These are phyloP conservation scores for Cornus kousa DNA, from an alignment of 148 eudicot species.

Conservation along the genomic window DNA sequence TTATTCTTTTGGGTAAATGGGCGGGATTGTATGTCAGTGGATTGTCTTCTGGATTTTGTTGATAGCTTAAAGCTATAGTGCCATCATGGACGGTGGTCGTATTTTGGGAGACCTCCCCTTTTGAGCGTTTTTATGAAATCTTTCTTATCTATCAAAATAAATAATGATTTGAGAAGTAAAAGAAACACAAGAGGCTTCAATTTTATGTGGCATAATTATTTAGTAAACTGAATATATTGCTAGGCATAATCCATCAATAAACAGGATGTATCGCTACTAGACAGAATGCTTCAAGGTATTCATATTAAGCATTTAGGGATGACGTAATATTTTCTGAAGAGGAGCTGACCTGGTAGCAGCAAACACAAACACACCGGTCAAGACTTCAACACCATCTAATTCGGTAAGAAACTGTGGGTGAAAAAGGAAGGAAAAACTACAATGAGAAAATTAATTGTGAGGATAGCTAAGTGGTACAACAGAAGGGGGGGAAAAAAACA, in stretches of 20 bases:
- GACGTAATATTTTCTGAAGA: not conserved
- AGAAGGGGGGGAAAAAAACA: slow-evolving; percentile 7
- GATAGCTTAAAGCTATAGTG: too few relatives aligned
- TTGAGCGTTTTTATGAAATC: too few relatives aligned
- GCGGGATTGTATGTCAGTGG: too few relatives aligned
- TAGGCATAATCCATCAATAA: too few relatives aligned
- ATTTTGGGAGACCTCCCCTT: too few relatives aligned
- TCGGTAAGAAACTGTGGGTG: slow-evolving; percentile 79
- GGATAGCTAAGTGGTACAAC: not conserved
- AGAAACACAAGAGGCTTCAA: not conserved
- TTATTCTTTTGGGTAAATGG: too few relatives aligned
- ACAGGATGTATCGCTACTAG: not conserved
- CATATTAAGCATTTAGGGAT: not conserved
- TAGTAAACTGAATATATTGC: not conserved
- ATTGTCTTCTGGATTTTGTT: too few relatives aligned
- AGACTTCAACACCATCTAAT: slow-evolving; percentile 95
- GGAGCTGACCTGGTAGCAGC: slow-evolving; percentile 85
- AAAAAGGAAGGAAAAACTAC: slow-evolving; percentile 9
- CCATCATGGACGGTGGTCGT: too few relatives aligned
- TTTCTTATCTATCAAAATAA: too few relatives aligned
- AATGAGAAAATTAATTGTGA: slow-evolving; percentile 1
- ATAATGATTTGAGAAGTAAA: not conserved
- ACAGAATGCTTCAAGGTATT: not conserved
- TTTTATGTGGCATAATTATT: not conserved
- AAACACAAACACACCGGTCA: slow-evolving; percentile 94